Evolutionary conservation across 495 filamentous ascomycete species (phyloP).

Genomic region (Poronia punctata): DNA sequence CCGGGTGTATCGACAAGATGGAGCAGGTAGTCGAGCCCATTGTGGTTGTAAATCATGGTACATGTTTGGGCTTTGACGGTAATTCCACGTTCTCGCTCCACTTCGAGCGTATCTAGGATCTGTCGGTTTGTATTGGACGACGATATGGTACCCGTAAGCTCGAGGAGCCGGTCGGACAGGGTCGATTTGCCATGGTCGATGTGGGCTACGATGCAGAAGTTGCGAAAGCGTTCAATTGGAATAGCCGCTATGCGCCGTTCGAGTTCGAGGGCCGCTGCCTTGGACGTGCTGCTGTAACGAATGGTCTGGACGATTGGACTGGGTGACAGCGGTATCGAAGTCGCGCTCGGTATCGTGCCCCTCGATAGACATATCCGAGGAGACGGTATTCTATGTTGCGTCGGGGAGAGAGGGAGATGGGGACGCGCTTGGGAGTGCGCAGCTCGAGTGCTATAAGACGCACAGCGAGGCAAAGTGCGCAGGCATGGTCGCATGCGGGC

Average conservation of each 20-base stretch:
- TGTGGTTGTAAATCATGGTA: conserved; percentile 87
- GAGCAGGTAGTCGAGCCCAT: conserved; percentile 81
- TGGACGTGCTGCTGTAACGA: conserved; percentile 12
- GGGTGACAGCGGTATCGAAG: no score
- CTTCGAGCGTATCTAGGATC: conserved; percentile 92
- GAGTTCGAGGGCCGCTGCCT: conserved; percentile 40
- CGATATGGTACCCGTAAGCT: conserved; percentile 86
- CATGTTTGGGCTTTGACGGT: conserved; percentile 99
- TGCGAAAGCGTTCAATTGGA: conserved; percentile 85
- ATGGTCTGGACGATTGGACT: background rate
- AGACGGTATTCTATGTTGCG: no score
- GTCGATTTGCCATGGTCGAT: conserved; percentile 99
- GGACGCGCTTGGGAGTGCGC: background rate
- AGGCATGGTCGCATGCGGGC: conserved; percentile 32
- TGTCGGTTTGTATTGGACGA: conserved; percentile 83
- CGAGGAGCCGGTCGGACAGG: conserved; percentile 82
- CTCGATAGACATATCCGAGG: no score
- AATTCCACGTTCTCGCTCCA: conserved; percentile 91
- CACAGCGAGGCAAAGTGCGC: conserved; percentile 29
- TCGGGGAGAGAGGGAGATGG: background rate
- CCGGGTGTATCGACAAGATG: conserved; percentile 96
- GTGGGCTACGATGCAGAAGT: conserved; percentile 97
- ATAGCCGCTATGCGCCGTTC: conserved; percentile 81
- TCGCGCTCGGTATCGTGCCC: no score
- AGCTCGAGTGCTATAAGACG: conserved; percentile 33